phyloP scores from a whole-genome alignment of 371 early-diverging fungal genomes.

The Nosema granulosis region DNA sequence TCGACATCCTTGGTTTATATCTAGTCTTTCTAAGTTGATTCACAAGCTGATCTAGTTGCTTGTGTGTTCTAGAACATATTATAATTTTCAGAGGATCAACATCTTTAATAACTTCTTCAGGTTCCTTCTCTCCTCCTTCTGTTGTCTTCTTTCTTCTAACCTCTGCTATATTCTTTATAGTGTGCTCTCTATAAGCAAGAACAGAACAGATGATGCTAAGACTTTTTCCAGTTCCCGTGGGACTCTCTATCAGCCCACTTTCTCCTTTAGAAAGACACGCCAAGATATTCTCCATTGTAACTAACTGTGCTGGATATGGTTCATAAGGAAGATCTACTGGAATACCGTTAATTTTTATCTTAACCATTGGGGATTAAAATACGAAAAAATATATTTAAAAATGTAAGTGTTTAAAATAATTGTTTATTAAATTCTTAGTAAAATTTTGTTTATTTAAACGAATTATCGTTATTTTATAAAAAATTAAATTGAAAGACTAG shows the following conservation, averaged over 20 bases:
- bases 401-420: too few relatives aligned
- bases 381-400: too few relatives aligned
- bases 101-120: background rate
- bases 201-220: constrained; percentile 69
- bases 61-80: constrained; percentile 81
- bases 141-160: constrained; percentile 10
- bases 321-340: constrained; percentile 67
- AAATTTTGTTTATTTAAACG: background rate
- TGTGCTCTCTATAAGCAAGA: constrained; percentile 66
- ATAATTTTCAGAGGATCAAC: constrained; percentile 67
- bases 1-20: constrained; percentile 68
- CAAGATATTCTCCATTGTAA: constrained; percentile 68
- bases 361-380: constrained; percentile 33
- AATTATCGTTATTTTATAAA: constrained; percentile 9
- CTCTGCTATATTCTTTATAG: constrained; percentile 28
- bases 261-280: constrained; percentile 62
- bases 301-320: constrained; percentile 69
- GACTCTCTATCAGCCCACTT: constrained; percentile 70
- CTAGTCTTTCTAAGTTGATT: constrained; percentile 76
- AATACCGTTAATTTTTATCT: constrained; percentile 42
- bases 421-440: too few relatives aligned
- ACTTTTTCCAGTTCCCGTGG: constrained; percentile 72
- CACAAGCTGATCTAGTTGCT: constrained; percentile 82
- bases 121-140: background rate
- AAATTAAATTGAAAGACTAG: constrained; percentile 42